phyloP scores from a whole-genome alignment of 257 asterid genomes.

The Gentiana macrophylla region DNA sequence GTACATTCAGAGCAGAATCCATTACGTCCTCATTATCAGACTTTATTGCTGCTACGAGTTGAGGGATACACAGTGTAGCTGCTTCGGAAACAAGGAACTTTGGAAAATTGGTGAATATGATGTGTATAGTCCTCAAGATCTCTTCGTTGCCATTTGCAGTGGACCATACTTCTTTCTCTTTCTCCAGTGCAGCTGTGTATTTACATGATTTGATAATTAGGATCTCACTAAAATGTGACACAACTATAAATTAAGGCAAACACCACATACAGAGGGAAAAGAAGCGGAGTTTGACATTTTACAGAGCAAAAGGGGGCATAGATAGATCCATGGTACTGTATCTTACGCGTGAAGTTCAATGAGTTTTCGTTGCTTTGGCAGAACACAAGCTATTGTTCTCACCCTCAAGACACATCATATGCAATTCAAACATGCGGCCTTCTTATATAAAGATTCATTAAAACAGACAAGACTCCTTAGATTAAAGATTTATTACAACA shows the following conservation, averaged over 20 bases:
- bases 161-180: constrained; percentile 61
- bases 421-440: too few species aligned
- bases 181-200: constrained; percentile 78
- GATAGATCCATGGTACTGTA: too few species aligned
- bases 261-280: background rate
- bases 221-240: constrained; percentile 2
- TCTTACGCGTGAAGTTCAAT: background rate
- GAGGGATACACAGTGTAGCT: constrained; percentile 61
- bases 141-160: constrained; percentile 55
- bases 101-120: constrained; percentile 59
- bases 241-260: background rate
- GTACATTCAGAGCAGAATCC: constrained; percentile 45
- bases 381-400: background rate
- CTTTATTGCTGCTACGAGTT: constrained; percentile 56
- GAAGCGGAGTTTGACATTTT: background rate
- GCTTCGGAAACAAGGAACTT: constrained; percentile 61
- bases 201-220: constrained; percentile 5
- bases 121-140: constrained; percentile 58
- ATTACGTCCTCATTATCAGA: constrained; percentile 66
- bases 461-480: too few species aligned
- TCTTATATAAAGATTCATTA: too few species aligned
- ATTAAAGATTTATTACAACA: too few species aligned
- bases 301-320: too few species aligned
- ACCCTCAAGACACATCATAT: too few species aligned
- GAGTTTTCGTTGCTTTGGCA: background rate